Evolutionary conservation across 345 rosid genomes (phyloP), one percentile per base, ranked within the genome.

Genomic region (Syzygium grande): DNA sequence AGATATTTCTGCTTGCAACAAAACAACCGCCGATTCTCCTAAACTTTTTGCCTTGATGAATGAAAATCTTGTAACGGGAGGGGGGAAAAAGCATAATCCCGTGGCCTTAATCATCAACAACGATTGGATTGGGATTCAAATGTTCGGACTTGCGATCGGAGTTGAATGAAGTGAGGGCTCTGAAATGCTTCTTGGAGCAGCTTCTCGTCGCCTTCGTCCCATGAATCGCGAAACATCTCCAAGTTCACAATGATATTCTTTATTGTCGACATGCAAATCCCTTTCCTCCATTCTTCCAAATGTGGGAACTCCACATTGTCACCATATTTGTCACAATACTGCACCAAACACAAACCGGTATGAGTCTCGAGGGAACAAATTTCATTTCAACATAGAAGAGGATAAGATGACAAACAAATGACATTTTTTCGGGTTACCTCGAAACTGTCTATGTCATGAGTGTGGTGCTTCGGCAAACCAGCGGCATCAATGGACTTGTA

Each of bases 271-370:
- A 91, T 2, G 92, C 97, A 95, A 1, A 97, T 92, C 55, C 89
- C 88, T 90, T 96, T 97, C 91, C 97, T 97, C 99, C 98, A 97
- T 87, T 96, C 97, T 91, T 97, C 99, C 52, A 95, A 87, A 87
- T 85, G 98, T 5, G 97, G 99, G 86, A 94, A 96, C 2, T 93
- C 99, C 53, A 91, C 91, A 49, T 93, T 87, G 84, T 95, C 99
- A 52, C 91, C 95, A 58, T 95, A 97, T 43, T 88, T 93, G 80
- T 96, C 99, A 85, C 98, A 94, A 85, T 95, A 97, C 99, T 96
- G 92, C 77, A 87, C n/a, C 54, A 22, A 43, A 27, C 52, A 15
- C 46, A n/a, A 84, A 52, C 27, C 1, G 22, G 27, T 21, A 11
- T 7, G 15, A 52, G n/a, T 49, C 80, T 51, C 25, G 25, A 29